Conservation (phyloP, 2,329 filamentous ascomycete species). For the Phialemoniopsis sp. region DNA sequence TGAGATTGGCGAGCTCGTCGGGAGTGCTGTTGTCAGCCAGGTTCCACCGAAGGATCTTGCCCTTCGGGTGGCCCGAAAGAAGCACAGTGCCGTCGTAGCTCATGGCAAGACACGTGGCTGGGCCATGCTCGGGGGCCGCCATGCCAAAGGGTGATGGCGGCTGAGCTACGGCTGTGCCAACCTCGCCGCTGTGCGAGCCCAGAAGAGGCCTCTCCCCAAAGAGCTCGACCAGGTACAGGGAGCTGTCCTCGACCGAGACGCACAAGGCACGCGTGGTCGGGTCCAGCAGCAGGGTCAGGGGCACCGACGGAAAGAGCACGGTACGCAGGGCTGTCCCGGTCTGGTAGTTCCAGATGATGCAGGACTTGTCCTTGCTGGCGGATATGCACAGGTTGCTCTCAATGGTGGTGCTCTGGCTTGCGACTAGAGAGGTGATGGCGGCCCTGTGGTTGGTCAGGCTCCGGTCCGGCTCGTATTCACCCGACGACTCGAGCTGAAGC, state of each 20-base stretch:
- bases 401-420: conserved; percentile 61
- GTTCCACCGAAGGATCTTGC: conserved; percentile 79
- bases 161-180: conserved; percentile 55
- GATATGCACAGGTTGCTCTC: conserved; percentile 81
- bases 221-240: conserved; percentile 75
- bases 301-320: conserved; percentile 70
- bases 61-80: conserved; percentile 76
- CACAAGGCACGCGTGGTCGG: conserved; percentile 81
- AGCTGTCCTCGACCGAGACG: conserved; percentile 74
- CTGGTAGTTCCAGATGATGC: conserved; percentile 89
- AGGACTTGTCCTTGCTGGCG: conserved; percentile 79
- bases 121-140: conserved; percentile 60
- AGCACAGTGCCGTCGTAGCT: conserved; percentile 80
- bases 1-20: conserved; percentile 65
- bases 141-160: conserved; percentile 49
- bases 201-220: conserved; percentile 53
- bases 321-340: conserved; percentile 75
- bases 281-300: conserved; percentile 72
- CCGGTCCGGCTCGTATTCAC: conserved; percentile 63
- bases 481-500: conserved; percentile 53
- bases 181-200: conserved; percentile 43
- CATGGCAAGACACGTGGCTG: conserved; percentile 63
- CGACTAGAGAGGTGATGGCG: conserved; percentile 61
- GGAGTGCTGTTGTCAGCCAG: conserved; percentile 65
- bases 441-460: conserved; percentile 76